Evolutionary conservation across 208 protist species (phyloP), one percentile per base, ranked within the genome.

Genomic region (Lotmaria passim): DNA sequence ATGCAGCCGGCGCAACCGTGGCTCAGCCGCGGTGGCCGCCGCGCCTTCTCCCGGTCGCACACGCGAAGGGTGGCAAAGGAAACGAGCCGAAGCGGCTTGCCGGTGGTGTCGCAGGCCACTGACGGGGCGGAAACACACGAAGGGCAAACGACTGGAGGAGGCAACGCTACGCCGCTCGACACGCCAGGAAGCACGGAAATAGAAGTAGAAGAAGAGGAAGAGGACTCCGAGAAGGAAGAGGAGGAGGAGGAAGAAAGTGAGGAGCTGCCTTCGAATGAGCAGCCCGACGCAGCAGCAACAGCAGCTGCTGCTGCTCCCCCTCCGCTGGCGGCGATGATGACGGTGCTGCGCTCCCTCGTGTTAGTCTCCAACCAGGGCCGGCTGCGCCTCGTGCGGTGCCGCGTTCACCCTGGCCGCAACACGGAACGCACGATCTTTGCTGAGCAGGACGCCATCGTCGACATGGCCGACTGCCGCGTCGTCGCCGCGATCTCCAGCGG

Each of bases 391-490:
- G 51, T 71, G 14, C 73, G 65, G 19, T 75, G 69, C 36, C 70
- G 68, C 71, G 21, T 81, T 52, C 52, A 86, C 53, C 71, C 65
- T 0, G 74, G 70, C 38, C 66, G 69, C 55, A 53, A 69, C 39
- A 81, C 73, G 0, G 86, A 94, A 52, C 79, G 80, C 39, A 81
- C 78, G 52, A 82, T 94, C 56, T 85, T 89, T 66, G 85, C 85
- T 0, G 89, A 94, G 61, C 81, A 90, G 30, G 80, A 91, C 76
- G 86, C 83, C 6, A 70, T 66, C 7, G 78, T 94, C 0, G 77
- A 92, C 57, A 73, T 90, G 53, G 50, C 68, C 8, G 50, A 90
- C 55, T 86, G 71, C 75, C 69, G 43, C 36, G 67, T 94, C 48
- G 70, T 81, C 14, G 68, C 86, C 36, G 86, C 85, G 41, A 72